phyloP scores from a whole-genome alignment of 768 basidiomycete species.

The Hysterangium stoloniferum region DNA sequence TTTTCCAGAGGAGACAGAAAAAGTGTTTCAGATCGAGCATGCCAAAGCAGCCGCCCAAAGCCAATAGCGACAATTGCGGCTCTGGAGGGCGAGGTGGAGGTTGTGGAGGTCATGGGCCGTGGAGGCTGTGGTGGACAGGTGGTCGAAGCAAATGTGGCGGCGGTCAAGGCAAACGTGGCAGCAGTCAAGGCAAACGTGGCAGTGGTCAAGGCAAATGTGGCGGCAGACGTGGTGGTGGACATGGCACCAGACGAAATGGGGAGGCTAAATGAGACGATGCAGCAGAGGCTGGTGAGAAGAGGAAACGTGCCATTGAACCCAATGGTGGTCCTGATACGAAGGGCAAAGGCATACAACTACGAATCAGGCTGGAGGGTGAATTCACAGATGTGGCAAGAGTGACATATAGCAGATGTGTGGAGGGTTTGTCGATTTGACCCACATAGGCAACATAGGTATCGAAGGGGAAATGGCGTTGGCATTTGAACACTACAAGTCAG shows the following conservation, averaged over 20 bases:
- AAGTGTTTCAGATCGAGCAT: slow-evolving; percentile 65
- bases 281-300: slow-evolving; percentile 55
- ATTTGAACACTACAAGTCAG: no score
- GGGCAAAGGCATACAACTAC: no score
- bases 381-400: no score
- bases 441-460: no score
- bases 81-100: slow-evolving; percentile 40
- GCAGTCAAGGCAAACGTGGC: slow-evolving; percentile 24
- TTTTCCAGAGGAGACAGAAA: slow-evolving; percentile 59
- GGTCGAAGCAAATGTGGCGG: slow-evolving; percentile 27
- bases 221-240: no score
- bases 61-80: slow-evolving; percentile 28
- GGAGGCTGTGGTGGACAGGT: slow-evolving; percentile 35
- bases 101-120: no score
- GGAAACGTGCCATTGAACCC: slow-evolving; percentile 70
- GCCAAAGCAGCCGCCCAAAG: slow-evolving; percentile 60
- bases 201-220: slow-evolving; percentile 17
- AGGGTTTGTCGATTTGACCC: no score
- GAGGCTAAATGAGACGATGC: slow-evolving; percentile 13
- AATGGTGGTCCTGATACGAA: slow-evolving; percentile 68
- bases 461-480: no score
- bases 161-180: slow-evolving; percentile 18
- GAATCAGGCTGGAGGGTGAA: no score
- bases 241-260: no score
- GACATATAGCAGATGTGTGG: no score